Base-by-base conservation (phyloP, 225 moss, liverwort and hornwort genomes). In the Marchantia paleacea region DNA sequence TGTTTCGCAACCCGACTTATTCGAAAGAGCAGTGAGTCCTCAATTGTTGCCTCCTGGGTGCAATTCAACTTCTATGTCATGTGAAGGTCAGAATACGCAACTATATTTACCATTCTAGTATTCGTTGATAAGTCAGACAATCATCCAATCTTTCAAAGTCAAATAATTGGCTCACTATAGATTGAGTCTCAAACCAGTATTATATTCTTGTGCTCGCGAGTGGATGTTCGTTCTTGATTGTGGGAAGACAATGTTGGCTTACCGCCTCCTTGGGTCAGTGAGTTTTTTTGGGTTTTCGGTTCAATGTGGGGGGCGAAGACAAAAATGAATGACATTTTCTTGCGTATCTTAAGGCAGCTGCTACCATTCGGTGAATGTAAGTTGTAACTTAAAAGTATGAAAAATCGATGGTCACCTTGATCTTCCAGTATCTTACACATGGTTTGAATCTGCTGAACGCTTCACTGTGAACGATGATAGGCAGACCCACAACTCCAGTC, bases 1-100 rank as follows among this genome's bases (percentile, higher is more conserved):
- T 87, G 85, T 57, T 80, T 81, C 68, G 89, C 87, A 58, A 87
- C 83, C 81, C 89, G 80, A 55, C 49, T 77, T 8, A 87, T 89
- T 60, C 85, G 89, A 29, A 76, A 85, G 29, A 85, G 81, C 75
- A 77, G 87, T 84, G 66, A 78, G 84, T 69, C 25, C 24, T 51
- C 3, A 50, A 31, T 11, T 68, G 29, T 25, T 68, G 68, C 13
- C 11, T 30, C 24, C 60, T 60, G 60, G 18, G 60, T 60, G 22
- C 6, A 22, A 6, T 24, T 62, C 9, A 62, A 22, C 62, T 62
- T 62, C n/a, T 62, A n/a, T 7, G 15, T 10, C 22, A 62, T 6
- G 8, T 24, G 6, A 62, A 62, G 22, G n/a, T 9, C n/a, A 62
- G n/a, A 22, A 22, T 24, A n/a, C n/a, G 9, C 0, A 62, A 62